A percentile compares a stretch with the other conserved stretches of the same genome.
phyloP scores from a whole-genome alignment of 2,329 filamentous ascomycete species.

The Mollisiaceae sp. region DNA sequence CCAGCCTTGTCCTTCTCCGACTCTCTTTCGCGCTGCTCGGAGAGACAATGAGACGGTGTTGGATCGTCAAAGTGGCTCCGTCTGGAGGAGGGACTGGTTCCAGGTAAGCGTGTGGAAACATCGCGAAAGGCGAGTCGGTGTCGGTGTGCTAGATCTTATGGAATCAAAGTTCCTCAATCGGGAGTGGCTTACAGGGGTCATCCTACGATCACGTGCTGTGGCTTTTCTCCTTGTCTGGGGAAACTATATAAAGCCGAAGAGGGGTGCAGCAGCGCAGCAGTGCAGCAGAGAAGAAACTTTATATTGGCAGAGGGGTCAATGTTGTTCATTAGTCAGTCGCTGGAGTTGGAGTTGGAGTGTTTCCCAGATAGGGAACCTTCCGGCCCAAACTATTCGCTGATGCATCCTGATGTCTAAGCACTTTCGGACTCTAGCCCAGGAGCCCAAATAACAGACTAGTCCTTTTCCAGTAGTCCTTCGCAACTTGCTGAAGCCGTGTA shows the following conservation, averaged over 20 bases:
- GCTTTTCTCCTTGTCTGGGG: background rate
- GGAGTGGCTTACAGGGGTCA: slow-evolving; percentile 2
- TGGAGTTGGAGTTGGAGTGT: too few relatives aligned
- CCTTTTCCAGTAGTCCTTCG: slow-evolving; percentile 81
- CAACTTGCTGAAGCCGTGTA: slow-evolving; percentile 63
- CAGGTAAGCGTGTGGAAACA: slow-evolving; percentile 6
- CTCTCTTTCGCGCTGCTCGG: background rate
- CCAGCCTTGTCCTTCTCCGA: background rate
- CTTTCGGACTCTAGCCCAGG: slow-evolving; percentile 50
- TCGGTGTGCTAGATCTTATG: background rate
- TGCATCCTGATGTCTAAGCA: background rate
- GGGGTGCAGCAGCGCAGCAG: background rate
- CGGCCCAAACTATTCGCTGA: too few relatives aligned
- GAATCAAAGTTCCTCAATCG: slow-evolving; percentile 7
- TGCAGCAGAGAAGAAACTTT: background rate
- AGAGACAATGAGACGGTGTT: background rate
- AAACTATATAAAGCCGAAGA: background rate
- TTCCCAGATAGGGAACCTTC: too few relatives aligned
- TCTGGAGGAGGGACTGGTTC: background rate
- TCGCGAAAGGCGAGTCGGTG: background rate
- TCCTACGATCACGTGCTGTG: slow-evolving; percentile 1
- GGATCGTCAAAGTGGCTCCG: background rate
- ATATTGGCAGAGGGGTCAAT: background rate
- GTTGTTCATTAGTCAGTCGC: too few relatives aligned
- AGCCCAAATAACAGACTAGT: slow-evolving; percentile 83